These are phyloP conservation scores for Scedosporium aurantiacum DNA, from an alignment of 2,329 filamentous ascomycete species.

Conservation along the genomic window DNA sequence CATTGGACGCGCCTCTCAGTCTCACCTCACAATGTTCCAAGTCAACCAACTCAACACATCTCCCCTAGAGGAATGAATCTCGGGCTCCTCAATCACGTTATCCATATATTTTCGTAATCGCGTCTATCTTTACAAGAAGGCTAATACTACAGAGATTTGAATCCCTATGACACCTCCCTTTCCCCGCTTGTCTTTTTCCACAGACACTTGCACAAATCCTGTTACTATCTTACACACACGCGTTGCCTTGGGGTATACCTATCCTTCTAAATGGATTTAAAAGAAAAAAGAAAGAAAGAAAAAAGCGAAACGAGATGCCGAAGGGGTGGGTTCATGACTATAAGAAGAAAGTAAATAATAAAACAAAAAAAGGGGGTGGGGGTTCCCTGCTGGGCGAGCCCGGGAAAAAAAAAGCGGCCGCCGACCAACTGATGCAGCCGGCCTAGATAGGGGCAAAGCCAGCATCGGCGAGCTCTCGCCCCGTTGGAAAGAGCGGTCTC, in stretches of 20 bases:
- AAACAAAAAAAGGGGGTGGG: background rate
- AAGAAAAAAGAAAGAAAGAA: no score
- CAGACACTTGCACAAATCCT: background rate
- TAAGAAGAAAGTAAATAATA: background rate
- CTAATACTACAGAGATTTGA: background rate
- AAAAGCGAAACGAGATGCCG: background rate
- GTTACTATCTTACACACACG: background rate
- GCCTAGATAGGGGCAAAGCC: constrained; percentile 34
- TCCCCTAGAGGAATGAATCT: background rate
- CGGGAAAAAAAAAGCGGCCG: no score
- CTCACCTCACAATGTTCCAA: no score
- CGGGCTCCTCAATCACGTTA: background rate
- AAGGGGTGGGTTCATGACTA: background rate
- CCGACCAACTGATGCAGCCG: background rate
- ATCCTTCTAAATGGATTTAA: background rate
- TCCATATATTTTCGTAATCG: background rate
- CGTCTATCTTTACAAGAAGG: background rate
- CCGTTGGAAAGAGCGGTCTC: constrained; percentile 38
- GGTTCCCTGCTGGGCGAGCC: background rate
- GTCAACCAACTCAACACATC: background rate
- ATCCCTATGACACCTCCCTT: background rate
- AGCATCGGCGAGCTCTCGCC: constrained; percentile 35
- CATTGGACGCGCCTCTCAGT: no score
- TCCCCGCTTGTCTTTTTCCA: background rate
- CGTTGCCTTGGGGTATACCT: background rate